Conservation (phyloP, 129 eudicot genomes). For the Daucus carota region DH1_v3.0 NC_030381.2:43051001-43051500, state of each 20-base stretch:
- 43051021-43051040: constrained; percentile 23
- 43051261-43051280: constrained; percentile 61
- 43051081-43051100: constrained; percentile 20
- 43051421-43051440: constrained; percentile 70
- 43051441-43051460: constrained; percentile 60
- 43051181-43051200: constrained; percentile 94
- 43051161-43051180: constrained; percentile 78
- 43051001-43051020: constrained; percentile 27
- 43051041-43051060: constrained; percentile 10
- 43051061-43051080: constrained; percentile 14
- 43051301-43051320: constrained; percentile 27
- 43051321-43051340: constrained; percentile 71
- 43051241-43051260: constrained; percentile 82
- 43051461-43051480: constrained; percentile 59
- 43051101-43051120: constrained; percentile 22
- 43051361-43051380: constrained; percentile 48
- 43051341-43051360: constrained; percentile 55
- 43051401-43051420: constrained; percentile 26
- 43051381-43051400: constrained; percentile 42
- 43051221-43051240: constrained; percentile 58
- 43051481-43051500: not conserved
- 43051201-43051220: constrained; percentile 89
- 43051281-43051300: constrained; percentile 30
- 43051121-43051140: constrained; percentile 44
- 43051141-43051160: constrained; percentile 87